phyloP scores from a whole-genome alignment of 2,329 filamentous ascomycete species.

The Apiospora koreana region DNA sequence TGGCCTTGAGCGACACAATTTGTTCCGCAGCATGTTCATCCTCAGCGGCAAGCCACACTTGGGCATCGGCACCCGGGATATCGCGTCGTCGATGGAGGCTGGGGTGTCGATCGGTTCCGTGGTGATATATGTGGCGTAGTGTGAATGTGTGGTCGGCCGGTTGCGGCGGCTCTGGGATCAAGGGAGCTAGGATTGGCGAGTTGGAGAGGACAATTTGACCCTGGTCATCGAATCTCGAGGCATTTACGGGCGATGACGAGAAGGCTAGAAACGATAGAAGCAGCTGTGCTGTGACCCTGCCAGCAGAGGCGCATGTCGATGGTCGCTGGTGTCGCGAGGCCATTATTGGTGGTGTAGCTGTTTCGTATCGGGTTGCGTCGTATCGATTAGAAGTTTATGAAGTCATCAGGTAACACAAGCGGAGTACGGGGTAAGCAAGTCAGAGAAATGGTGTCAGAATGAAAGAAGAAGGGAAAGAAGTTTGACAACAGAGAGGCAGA shows the following conservation, averaged over 20 bases:
- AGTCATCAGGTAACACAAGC: conserved; percentile 2
- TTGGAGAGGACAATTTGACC: conserved; percentile 47
- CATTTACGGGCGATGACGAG: conserved; percentile 44
- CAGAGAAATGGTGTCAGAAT: neutral
- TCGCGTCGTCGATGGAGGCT: conserved; percentile 76
- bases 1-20: conserved; percentile 57
- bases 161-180: conserved; percentile 44
- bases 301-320: conserved; percentile 54
- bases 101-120: conserved; percentile 80
- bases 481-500: neutral
- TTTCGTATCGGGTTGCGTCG: neutral
- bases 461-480: neutral
- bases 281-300: conserved; percentile 63
- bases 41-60: conserved; percentile 64
- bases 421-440: neutral
- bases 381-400: conserved; percentile 11
- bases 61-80: conserved; percentile 57
- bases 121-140: conserved; percentile 90
- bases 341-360: conserved; percentile 20
- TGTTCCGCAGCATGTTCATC: conserved; percentile 55
- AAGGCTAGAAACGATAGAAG: conserved; percentile 69
- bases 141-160: conserved; percentile 58
- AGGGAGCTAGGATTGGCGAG: conserved; percentile 40
- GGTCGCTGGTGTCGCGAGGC: conserved; percentile 27
- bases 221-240: conserved; percentile 31